Percentiles rank a stretch among this genome's conserved stretches.
Evolutionary conservation across 164 flowering plant genomes (phyloP).

Genomic region (Berberis vulgaris): DNA sequence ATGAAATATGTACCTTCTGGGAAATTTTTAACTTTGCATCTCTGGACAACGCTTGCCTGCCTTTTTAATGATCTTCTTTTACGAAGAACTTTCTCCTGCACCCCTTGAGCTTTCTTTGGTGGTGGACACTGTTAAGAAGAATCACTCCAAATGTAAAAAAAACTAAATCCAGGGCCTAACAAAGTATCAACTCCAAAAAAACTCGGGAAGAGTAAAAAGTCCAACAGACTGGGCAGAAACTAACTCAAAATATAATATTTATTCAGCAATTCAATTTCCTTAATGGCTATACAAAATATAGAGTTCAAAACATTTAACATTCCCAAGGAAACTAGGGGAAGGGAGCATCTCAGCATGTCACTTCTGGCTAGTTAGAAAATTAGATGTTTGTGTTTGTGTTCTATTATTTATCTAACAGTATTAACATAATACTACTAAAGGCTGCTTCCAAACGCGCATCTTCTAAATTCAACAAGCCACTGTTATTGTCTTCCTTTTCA

Average conservation of each 20-base stretch:
- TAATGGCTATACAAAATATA: no score
- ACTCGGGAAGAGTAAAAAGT: background rate
- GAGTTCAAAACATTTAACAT: no score
- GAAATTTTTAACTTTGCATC: constrained; percentile 36
- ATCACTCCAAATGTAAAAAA: background rate
- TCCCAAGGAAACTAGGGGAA: no score
- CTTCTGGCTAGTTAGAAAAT: no score
- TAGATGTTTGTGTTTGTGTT: no score
- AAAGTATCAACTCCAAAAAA: background rate
- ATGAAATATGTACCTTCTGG: constrained; percentile 33
- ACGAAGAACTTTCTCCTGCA: constrained; percentile 40
- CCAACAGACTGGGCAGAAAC: background rate
- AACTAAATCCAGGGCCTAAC: background rate
- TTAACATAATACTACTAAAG: no score
- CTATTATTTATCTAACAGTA: no score
- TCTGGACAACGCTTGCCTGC: constrained; percentile 35
- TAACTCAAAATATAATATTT: background rate
- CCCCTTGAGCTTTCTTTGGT: constrained; percentile 34
- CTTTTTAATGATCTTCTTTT: constrained; percentile 60
- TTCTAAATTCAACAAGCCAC: no score
- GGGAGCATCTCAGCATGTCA: no score
- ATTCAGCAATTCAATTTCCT: no score
- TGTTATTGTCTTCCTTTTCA: no score
- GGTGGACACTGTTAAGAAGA: constrained; percentile 34
- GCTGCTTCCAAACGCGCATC: no score